Evolutionary conservation across 768 basidiomycete genomes (phyloP), one percentile per base, ranked within the genome.

Genomic region (Lanmaoa rubissima): DNA sequence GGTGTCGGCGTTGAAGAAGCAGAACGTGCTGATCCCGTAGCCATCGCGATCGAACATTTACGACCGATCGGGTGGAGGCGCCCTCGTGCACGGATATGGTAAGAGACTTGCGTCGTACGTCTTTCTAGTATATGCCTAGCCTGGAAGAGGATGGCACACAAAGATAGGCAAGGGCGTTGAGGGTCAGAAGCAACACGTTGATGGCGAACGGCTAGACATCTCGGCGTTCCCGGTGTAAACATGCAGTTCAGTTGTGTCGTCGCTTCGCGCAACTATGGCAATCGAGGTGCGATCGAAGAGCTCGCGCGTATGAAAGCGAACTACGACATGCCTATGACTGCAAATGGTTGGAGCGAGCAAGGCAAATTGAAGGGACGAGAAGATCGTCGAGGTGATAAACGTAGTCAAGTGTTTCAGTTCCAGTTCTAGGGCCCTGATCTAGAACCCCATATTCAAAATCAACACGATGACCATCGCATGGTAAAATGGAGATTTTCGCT

Each of bases 1-100:
- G 36, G 32, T 28, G 40, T 57, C 38, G 14, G 34, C 34, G n/a
- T 26, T 40, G 34, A 46, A 48, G 44, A 31, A 51, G 43, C 38
- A 17, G 41, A 39, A 28, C 45, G 14, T 39, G 59, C 19, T 54
- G 54, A 58, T 51, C 55, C 53, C 65, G 65, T 57, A 59, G 26
- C 17, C 26, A 53, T 65, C 62, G 57, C 46, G 43, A 65, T 59
- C 32, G 49, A 51, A 49, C 16, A 24, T 41, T 28, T 32, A 55
- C 36, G n/a, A 42, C 38, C 41, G 47, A 61, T 53, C 46, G 28
- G 12, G 11, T 32, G 40, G 8, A 36, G 26, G 19, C 4, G n/a
- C 35, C 40, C 46, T 46, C 10, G 14, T 9, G 12, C 32, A 50
- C 54, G 12, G 21, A 58, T 55, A 55, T 48, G 21, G 65, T 7